Evolutionary conservation across 441 rosid species (phyloP).

Genomic region (Pelargonium cotyledonis): DNA sequence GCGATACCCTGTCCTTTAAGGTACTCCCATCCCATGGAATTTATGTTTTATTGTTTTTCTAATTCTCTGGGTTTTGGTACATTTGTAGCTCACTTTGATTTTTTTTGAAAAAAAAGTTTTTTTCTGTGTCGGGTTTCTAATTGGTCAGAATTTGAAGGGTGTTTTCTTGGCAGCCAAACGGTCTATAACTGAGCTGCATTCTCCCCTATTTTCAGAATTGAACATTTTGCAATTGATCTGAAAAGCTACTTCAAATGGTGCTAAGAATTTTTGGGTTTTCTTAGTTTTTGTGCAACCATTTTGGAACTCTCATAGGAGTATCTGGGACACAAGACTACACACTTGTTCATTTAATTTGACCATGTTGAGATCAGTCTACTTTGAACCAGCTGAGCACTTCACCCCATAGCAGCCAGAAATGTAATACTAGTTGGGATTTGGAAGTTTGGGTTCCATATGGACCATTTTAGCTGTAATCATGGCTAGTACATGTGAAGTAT

Average conservation of each 20-base stretch:
- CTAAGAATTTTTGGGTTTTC: background rate
- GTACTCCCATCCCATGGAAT: slow-evolving; percentile 22
- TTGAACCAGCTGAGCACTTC: background rate
- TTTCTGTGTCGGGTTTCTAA: background rate
- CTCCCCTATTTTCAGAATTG: background rate
- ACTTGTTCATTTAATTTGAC: background rate
- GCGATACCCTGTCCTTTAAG: slow-evolving; percentile 80
- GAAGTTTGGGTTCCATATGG: background rate
- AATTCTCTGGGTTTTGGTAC: background rate
- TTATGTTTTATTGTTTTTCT: background rate
- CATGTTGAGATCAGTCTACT: background rate
- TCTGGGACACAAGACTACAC: no score
- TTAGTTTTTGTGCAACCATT: background rate
- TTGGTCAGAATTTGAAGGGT: background rate
- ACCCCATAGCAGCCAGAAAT: background rate
- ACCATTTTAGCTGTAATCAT: background rate
- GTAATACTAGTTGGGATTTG: background rate
- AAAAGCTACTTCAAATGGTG: background rate
- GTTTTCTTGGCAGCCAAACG: background rate
- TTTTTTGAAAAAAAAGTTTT: background rate
- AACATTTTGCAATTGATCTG: background rate
- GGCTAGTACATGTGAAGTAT: background rate
- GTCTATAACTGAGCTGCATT: background rate
- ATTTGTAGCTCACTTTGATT: background rate
- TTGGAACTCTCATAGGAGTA: background rate